Evolutionary conservation across 176 grass and related monocot species (phyloP).

Genomic region (Ensete glaucum): DNA sequence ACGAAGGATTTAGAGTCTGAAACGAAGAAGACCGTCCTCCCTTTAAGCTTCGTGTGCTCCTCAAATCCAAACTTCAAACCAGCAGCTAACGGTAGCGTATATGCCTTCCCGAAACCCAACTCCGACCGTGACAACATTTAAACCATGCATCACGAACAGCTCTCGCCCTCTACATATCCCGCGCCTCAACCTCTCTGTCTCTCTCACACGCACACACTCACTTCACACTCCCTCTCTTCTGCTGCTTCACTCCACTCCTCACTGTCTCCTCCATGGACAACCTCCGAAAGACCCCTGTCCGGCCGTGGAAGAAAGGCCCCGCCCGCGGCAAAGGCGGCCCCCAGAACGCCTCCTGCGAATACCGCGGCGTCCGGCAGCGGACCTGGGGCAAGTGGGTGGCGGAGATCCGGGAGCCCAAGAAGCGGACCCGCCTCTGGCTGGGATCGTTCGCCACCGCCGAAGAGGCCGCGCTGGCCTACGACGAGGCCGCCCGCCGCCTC

Average conservation of each 20-base stretch:
- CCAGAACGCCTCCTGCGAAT: constrained; percentile 72
- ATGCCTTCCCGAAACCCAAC: constrained; percentile 24
- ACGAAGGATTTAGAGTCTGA: too few species aligned
- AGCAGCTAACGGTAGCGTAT: constrained; percentile 38
- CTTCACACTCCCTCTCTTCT: constrained; percentile 17
- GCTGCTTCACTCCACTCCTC: background rate
- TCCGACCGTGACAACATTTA: constrained; percentile 73
- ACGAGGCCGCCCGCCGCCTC: constrained; percentile 77
- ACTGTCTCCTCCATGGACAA: constrained; percentile 29
- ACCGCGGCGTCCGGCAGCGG: constrained; percentile 72
- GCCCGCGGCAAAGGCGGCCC: constrained; percentile 64
- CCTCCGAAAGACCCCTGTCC: constrained; percentile 33
- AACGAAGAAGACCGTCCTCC: too few species aligned
- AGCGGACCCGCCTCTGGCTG: constrained; percentile 67
- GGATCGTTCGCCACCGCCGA: constrained; percentile 85
- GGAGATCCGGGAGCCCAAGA: constrained; percentile 85
- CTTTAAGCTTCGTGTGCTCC: too few species aligned
- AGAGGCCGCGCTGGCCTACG: constrained; percentile 84
- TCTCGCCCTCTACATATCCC: constrained; percentile 25
- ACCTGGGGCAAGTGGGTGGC: constrained; percentile 90
- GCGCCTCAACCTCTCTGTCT: constrained; percentile 5
- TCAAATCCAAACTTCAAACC: background rate
- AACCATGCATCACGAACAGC: constrained; percentile 18
- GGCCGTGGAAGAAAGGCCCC: constrained; percentile 95
- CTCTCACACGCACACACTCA: background rate